These are phyloP conservation scores for Hygrophoropsis aurantiaca DNA, from an alignment of 768 basidiomycete species.

Conservation along the genomic window DNA sequence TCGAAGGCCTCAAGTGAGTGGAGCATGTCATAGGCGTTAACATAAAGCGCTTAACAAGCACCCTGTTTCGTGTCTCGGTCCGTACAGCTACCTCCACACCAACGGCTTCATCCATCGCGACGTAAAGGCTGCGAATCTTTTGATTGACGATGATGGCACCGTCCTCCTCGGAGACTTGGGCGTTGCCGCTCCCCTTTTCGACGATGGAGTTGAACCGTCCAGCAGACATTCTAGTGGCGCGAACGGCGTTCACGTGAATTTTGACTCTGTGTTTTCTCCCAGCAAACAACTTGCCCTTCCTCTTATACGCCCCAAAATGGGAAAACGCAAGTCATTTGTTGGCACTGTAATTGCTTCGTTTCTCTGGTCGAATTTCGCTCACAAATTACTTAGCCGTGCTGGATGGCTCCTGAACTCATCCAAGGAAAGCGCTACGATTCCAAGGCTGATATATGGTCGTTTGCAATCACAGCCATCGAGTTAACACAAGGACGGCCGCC, in stretches of 20 bases:
- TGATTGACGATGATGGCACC: conserved; percentile 88
- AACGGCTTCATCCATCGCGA: conserved; percentile 94
- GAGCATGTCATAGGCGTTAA: conserved; percentile 7
- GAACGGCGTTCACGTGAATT: conserved; percentile 33
- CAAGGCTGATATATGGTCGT: conserved; percentile 93
- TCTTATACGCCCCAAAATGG: conserved; percentile 44
- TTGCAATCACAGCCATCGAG: conserved; percentile 94
- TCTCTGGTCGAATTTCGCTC: background rate
- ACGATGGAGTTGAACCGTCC: conserved; percentile 55
- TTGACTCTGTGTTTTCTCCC: conserved; percentile 27
- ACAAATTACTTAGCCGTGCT: conserved; percentile 61
- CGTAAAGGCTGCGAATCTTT: conserved; percentile 90
- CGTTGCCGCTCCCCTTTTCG: conserved; percentile 81
- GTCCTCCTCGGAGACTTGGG: conserved; percentile 92
- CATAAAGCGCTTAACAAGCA: conserved; percentile 8
- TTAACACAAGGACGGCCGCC: conserved; percentile 86
- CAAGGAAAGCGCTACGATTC: conserved; percentile 81
- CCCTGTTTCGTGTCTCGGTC: conserved; percentile 4
- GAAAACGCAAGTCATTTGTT: conserved; percentile 90
- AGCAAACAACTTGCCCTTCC: background rate
- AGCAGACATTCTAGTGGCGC: conserved; percentile 14
- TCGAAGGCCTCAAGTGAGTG: conserved; percentile 85
- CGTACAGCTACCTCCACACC: conserved; percentile 73
- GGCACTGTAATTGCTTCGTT: conserved; percentile 62
- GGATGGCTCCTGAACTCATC: conserved; percentile 97